phyloP scores from a whole-genome alignment of 2,329 filamentous ascomycete genomes.

The Cladosporium oxysporum region DNA sequence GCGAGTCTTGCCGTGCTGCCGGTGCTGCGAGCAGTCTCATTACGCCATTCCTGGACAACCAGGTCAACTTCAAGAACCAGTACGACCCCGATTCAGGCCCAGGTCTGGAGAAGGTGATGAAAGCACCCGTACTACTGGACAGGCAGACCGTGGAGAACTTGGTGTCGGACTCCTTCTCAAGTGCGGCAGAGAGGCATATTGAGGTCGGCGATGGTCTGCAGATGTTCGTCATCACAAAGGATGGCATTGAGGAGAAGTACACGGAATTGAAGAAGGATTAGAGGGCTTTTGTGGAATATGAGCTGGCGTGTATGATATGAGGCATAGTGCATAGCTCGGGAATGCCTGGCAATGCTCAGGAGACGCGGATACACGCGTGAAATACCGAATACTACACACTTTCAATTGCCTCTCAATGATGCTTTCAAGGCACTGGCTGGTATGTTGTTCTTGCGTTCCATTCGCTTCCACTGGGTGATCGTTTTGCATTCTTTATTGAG shows the following conservation, averaged over 20 bases:
- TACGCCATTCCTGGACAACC: conserved; percentile 99
- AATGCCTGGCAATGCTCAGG: background rate
- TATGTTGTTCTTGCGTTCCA: background rate
- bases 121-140: conserved; percentile 68
- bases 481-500: background rate
- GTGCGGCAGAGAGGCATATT: conserved; percentile 97
- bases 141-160: conserved; percentile 76
- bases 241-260: conserved; percentile 85
- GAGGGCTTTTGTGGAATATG: background rate
- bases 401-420: background rate
- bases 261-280: conserved; percentile 86
- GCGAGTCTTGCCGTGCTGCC: conserved; percentile 91
- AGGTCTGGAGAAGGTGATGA: conserved; percentile 76
- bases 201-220: conserved; percentile 96
- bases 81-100: conserved; percentile 83
- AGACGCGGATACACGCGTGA: conserved; percentile 10
- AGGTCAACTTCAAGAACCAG: conserved; percentile 99
- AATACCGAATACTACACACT: conserved; percentile 2
- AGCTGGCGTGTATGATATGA: conserved; percentile 9
- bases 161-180: conserved; percentile 96
- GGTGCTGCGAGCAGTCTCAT: conserved; percentile 91
- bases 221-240: conserved; percentile 87
- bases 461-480: background rate
- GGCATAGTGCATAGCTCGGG: background rate
- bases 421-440: background rate